Percentiles rank a stretch among this genome's conserved stretches.
These are phyloP conservation scores for Phialemonium atrogriseum DNA, from an alignment of 2,329 filamentous ascomycete species.

Conservation along the genomic window DNA sequence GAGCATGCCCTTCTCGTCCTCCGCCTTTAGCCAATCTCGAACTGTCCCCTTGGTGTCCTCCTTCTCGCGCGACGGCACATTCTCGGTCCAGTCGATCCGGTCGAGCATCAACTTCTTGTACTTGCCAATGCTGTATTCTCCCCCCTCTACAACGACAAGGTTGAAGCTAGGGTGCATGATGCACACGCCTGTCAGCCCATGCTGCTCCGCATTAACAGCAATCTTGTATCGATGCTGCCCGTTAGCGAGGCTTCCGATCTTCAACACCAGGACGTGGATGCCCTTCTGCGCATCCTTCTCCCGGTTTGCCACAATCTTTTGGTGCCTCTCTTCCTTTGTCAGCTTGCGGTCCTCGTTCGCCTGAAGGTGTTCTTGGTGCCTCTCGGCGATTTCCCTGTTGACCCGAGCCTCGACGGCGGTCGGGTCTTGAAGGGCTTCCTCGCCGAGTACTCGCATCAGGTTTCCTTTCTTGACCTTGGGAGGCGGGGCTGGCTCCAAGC, in stretches of 20 bases:
- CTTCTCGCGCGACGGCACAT: constrained; percentile 57
- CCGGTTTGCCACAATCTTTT: constrained; percentile 77
- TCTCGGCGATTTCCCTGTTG: constrained; percentile 84
- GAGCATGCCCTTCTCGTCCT: constrained; percentile 68
- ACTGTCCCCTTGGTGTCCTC: constrained; percentile 50
- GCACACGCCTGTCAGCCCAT: constrained; percentile 79
- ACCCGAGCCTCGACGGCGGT: constrained; percentile 94
- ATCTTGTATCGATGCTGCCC: constrained; percentile 93
- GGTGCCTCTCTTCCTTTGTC: constrained; percentile 76
- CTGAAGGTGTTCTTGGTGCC: constrained; percentile 67
- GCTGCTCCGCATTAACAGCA: constrained; percentile 83
- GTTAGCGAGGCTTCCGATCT: constrained; percentile 80
- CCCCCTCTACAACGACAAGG: constrained; percentile 86
- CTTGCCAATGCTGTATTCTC: constrained; percentile 69
- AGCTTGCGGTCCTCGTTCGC: constrained; percentile 80
- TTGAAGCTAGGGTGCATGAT: constrained; percentile 86
- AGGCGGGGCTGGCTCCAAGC: constrained; percentile 79
- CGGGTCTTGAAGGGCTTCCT: constrained; percentile 87
- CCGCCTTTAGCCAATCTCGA: constrained; percentile 68
- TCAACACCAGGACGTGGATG: constrained; percentile 80
- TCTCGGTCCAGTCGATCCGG: constrained; percentile 93
- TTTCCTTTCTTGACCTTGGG: constrained; percentile 98
- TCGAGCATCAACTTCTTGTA: constrained; percentile 93
- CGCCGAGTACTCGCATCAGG: constrained; percentile 91
- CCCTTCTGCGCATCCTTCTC: constrained; percentile 82